Evolutionary conservation across 257 asterid genomes (phyloP), one percentile per base, ranked within the genome.

Genomic region (Solanum lycopersicoides): DNA sequence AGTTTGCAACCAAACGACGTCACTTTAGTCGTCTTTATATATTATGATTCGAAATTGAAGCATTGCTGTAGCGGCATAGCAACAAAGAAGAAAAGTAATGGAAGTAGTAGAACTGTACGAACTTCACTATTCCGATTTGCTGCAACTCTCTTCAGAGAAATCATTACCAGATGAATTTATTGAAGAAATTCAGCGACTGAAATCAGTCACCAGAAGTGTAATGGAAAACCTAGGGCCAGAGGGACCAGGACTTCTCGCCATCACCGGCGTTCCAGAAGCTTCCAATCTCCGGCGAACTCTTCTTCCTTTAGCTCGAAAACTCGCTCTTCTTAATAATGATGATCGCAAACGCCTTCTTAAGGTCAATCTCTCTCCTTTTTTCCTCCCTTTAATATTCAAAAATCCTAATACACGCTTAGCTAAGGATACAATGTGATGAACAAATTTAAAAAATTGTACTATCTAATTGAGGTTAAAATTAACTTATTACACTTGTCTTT

Each of bases 241-340:
- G 14, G 99, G 99, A 74, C 96, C 98, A 73, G 99, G 99, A 89
- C 95, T 96, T 41, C 83, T 96, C n/a, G 92, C 98, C 66, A 65
- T 95, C 89, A 85, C 44, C 68, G 97, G 97, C 18, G 93, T 95
- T 69, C 95, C 96, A 63, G 68, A 66, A 87, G 91, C 98, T 87
- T 89, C 91, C 72, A 50, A 21, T 79, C 90, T 93, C 72, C 93
- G 94, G 66, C 90, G 85, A 82, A 88, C 75, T 71, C 95, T 96
- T 74, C 95, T 95, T 79, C 98, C 97, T 59, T 83, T 94, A 68
- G 96, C 98, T 80, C 95, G 97, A 35, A 94, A 94, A 83, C 98
- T 96, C 60, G 93, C 98, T 37, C 94, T 95, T 82, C 91, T 96
- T 87, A 88, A 76, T 53, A 82, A 90, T 53, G 96, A 92, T 44